Percentiles rank a stretch among this genome's conserved stretches.
Conservation (phyloP, 1,284 basidiomycete genomes). For the Pseudozyma tsukubaensis region DNA sequence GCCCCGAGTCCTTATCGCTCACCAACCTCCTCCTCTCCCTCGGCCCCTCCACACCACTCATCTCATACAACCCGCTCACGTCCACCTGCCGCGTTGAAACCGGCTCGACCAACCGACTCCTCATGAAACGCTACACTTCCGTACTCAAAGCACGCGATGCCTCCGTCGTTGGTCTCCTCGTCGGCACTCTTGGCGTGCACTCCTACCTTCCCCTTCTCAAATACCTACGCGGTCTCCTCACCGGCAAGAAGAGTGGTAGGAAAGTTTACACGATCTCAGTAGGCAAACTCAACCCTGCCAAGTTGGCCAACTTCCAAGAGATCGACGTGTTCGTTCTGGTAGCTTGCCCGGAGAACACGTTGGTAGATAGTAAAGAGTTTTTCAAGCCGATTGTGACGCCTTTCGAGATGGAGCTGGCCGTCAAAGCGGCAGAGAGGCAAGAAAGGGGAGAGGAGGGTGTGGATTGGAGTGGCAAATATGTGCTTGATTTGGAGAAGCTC, state of each 20-base stretch:
- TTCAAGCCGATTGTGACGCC: slow-evolving; percentile 91
- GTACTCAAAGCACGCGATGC: slow-evolving; percentile 91
- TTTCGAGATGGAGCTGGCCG: slow-evolving; percentile 87
- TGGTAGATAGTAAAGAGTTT: slow-evolving; percentile 87
- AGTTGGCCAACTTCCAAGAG: slow-evolving; percentile 94
- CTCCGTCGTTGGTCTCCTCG: slow-evolving; percentile 92
- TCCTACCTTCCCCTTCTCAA: slow-evolving; percentile 40
- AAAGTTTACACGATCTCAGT: slow-evolving; percentile 88
- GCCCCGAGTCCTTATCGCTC: slow-evolving; percentile 82
- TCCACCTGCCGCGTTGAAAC: slow-evolving; percentile 72
- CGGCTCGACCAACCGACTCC: slow-evolving; percentile 76
- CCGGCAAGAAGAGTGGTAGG: slow-evolving; percentile 76
- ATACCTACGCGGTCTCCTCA: slow-evolving; percentile 50
- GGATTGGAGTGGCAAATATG: slow-evolving; percentile 82
- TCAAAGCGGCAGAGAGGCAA: slow-evolving; percentile 70
- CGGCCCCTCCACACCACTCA: slow-evolving; percentile 70
- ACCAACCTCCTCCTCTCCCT: slow-evolving; percentile 78
- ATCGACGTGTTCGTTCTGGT: slow-evolving; percentile 96
- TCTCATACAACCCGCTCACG: slow-evolving; percentile 79
- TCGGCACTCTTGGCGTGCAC: slow-evolving; percentile 89
- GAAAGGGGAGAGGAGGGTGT: slow-evolving; percentile 45
- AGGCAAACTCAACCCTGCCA: slow-evolving; percentile 93
- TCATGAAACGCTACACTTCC: slow-evolving; percentile 90
- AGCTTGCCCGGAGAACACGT: slow-evolving; percentile 91
- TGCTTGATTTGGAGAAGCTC: slow-evolving; percentile 79